Base-by-base conservation (phyloP, 2,329 filamentous ascomycete species). In the Chaetomiaceae sp. region DNA sequence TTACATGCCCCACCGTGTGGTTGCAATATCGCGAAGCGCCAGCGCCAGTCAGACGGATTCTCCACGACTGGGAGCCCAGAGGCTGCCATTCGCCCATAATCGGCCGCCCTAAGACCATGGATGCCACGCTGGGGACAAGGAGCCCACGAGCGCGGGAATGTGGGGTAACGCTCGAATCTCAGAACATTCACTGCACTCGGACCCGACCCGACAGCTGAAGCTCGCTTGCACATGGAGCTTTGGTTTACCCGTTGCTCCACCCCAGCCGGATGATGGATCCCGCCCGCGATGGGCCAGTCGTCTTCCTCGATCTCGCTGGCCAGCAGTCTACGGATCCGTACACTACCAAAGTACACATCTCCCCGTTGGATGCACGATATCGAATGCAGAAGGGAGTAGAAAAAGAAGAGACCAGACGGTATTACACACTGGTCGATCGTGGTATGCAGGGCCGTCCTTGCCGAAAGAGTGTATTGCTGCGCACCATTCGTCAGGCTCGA, bases 81-180 rank as follows among this genome's bases (percentile, higher is more conserved):
- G 36, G 11, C n/a, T 45, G 38, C 34, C 32, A 52, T 52, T 51
- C 46, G 44, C 40, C 36, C 44, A 42, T 38, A 45, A 14, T 30
- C 39, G 36, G 32, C 27, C 36, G 36, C 37, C 24, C 41, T 40
- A 30, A 12, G 15, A 17, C 33, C 45, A 44, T 47, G 52, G 48
- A 51, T 52, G 47, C 51, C 49, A 56, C 51, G 47, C 45, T 55
- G 46, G 37, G 6, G 35, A 38, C 30, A 33, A 30, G 41, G 37
- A 47, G 42, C 12, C 46, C 47, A 47, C 47, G 38, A 50, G 42
- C 19, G 17, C 44, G 45, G 45, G 43, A 52, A 32, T 56, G 54
- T 56, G 54, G 54, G 54, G 54, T 56, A 54, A 52, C n/a, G n/a
- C n/a, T n/a, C n/a, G n/a, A 48, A 46, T 47, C 41, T 20, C 38